Conservation (phyloP, 306 rosid genomes). For the Dalbergia cochinchinensis region DNA sequence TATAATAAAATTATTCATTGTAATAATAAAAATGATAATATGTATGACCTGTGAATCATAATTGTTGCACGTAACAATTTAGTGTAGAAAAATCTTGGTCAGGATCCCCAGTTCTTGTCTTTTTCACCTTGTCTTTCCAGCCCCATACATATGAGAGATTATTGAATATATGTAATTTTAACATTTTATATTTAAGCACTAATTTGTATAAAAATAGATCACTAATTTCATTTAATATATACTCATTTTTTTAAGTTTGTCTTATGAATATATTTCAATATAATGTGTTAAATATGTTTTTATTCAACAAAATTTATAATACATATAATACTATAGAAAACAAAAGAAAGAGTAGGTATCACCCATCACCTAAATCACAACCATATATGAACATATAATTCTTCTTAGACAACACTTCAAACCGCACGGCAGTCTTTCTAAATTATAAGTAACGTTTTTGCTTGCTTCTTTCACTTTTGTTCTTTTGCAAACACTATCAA, state of each 20-base stretch:
- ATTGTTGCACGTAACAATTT: neutral
- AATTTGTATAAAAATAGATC: too few relatives aligned
- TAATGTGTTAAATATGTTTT: too few relatives aligned
- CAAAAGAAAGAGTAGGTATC: slow-evolving; percentile 30
- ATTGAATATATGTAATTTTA: too few relatives aligned
- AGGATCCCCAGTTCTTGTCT: neutral
- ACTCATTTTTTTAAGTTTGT: too few relatives aligned
- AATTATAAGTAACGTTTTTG: too few relatives aligned
- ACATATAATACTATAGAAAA: slow-evolving; percentile 4
- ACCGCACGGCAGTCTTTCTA: too few relatives aligned
- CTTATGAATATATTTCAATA: too few relatives aligned
- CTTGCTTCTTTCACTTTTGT: neutral
- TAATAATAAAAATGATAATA: neutral
- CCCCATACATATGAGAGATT: neutral
- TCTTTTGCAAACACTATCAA: neutral
- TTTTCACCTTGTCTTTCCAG: neutral
- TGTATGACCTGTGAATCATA: too few relatives aligned
- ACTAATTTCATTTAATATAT: too few relatives aligned
- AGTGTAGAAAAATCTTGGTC: neutral
- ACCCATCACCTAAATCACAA: slow-evolving; percentile 19
- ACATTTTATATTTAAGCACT: too few relatives aligned
- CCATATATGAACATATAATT: neutral
- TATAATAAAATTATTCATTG: neutral
- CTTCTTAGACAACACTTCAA: neutral
- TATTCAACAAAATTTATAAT: too few relatives aligned